Evolutionary conservation across 2,329 filamentous ascomycete genomes (phyloP).

Genomic region (Penicillium sp.): DNA sequence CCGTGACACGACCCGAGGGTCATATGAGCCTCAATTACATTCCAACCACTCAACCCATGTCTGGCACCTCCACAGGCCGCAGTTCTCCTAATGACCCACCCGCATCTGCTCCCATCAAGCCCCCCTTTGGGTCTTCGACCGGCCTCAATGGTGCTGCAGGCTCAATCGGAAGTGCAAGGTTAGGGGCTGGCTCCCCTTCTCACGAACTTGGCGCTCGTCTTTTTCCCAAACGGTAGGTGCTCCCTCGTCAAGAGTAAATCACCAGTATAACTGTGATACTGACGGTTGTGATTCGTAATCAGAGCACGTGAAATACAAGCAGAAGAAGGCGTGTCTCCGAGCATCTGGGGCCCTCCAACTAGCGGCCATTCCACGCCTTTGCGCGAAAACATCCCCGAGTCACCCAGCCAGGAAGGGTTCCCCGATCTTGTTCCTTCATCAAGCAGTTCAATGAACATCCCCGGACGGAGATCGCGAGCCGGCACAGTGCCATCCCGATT

Average conservation of each 20-base stretch:
- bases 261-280: slow-evolving; percentile 4
- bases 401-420: slow-evolving; percentile 88
- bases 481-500: slow-evolving; percentile 97
- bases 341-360: slow-evolving; percentile 91
- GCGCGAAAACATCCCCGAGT: slow-evolving; percentile 96
- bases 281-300: slow-evolving; percentile 13
- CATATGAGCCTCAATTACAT: slow-evolving; percentile 85
- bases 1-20: slow-evolving; percentile 74
- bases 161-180: slow-evolving; percentile 65
- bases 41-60: slow-evolving; percentile 70
- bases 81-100: slow-evolving; percentile 80
- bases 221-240: slow-evolving; percentile 86
- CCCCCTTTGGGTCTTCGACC: slow-evolving; percentile 72
- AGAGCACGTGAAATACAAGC: slow-evolving; percentile 97
- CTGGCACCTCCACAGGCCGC: slow-evolving; percentile 77
- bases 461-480: slow-evolving; percentile 80
- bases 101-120: slow-evolving; percentile 67
- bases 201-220: slow-evolving; percentile 83
- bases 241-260: not conserved
- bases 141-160: slow-evolving; percentile 59
- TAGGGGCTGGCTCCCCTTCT: slow-evolving; percentile 94
- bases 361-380: slow-evolving; percentile 96
- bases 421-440: slow-evolving; percentile 81
- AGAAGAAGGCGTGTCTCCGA: slow-evolving; percentile 82
- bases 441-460: slow-evolving; percentile 66